Evolutionary conservation across 768 basidiomycete species (phyloP).

Genomic region (Artomyces pyxidatus): DNA sequence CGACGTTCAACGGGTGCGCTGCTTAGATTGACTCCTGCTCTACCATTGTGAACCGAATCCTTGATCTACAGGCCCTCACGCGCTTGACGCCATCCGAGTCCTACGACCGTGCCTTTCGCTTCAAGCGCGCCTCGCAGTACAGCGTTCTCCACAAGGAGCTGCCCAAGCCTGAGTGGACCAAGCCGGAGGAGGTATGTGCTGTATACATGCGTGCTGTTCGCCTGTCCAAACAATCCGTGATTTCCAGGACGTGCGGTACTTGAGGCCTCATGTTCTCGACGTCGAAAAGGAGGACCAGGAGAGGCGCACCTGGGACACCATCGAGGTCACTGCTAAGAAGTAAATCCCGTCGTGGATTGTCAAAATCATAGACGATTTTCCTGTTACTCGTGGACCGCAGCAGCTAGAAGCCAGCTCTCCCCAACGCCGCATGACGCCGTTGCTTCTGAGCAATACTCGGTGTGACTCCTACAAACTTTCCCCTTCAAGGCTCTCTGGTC

Average conservation of each 20-base stretch:
- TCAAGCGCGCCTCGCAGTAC: constrained; percentile 76
- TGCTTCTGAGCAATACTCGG: too few relatives aligned
- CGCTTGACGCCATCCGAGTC: constrained; percentile 73
- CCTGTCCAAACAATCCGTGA: not conserved
- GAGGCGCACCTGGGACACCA: constrained; percentile 72
- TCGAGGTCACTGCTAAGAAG: constrained; percentile 56
- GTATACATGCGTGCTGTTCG: not conserved
- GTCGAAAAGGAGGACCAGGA: constrained; percentile 73
- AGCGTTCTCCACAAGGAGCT: constrained; percentile 74
- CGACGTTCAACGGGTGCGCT: constrained; percentile 68
- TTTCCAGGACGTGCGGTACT: constrained; percentile 81
- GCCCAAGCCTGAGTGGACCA: constrained; percentile 75
- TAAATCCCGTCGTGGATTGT: not conserved
- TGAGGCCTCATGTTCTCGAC: constrained; percentile 66
- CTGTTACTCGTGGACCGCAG: too few relatives aligned
- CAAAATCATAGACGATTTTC: not conserved
- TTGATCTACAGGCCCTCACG: constrained; percentile 64
- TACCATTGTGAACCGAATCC: not conserved
- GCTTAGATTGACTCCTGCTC: not conserved
- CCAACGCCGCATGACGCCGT: too few relatives aligned
- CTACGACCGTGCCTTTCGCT: constrained; percentile 88
- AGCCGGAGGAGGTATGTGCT: constrained; percentile 59
- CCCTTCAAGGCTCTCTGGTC: too few relatives aligned
- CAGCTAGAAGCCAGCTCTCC: too few relatives aligned
- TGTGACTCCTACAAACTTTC: too few relatives aligned